A percentile compares a stretch with the other conserved stretches of the same genome.
phyloP scores from a whole-genome alignment of 306 rosid genomes.

The Medicago lupulina region DNA sequence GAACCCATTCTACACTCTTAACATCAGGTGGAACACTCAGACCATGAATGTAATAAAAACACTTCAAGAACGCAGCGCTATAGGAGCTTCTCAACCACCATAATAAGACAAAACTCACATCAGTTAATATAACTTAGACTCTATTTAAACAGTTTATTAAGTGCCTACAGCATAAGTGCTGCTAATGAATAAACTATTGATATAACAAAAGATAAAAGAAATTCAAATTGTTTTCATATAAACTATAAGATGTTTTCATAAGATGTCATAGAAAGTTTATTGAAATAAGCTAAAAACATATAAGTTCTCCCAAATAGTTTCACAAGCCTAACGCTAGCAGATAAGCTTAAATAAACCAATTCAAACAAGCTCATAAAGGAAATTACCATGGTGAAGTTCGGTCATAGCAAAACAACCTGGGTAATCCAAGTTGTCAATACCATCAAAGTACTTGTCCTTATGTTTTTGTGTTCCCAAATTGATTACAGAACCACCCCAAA shows the following conservation, averaged over 20 bases:
- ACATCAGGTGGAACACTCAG: background rate
- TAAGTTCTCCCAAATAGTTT: background rate
- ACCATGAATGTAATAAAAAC: background rate
- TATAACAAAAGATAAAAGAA: no score
- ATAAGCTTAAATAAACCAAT: background rate
- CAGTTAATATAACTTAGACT: background rate
- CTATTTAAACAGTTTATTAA: no score
- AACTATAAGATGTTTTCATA: background rate
- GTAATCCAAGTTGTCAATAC: conserved; percentile 84
- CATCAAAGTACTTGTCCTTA: conserved; percentile 84
- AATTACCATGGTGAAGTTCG: conserved; percentile 89
- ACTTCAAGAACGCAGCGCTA: background rate
- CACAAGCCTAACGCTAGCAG: background rate
- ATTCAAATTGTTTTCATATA: background rate
- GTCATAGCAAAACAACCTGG: conserved; percentile 99
- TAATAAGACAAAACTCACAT: background rate
- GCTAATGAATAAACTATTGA: no score
- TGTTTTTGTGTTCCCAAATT: conserved; percentile 95
- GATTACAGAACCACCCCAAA: conserved; percentile 96
- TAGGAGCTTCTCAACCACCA: background rate
- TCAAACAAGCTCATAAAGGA: background rate
- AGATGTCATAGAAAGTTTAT: no score
- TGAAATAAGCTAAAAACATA: background rate
- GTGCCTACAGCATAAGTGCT: no score
- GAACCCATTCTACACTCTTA: background rate